Conservation (phyloP, 179 eudicot species). For the Beta macrorhiza region DNA sequence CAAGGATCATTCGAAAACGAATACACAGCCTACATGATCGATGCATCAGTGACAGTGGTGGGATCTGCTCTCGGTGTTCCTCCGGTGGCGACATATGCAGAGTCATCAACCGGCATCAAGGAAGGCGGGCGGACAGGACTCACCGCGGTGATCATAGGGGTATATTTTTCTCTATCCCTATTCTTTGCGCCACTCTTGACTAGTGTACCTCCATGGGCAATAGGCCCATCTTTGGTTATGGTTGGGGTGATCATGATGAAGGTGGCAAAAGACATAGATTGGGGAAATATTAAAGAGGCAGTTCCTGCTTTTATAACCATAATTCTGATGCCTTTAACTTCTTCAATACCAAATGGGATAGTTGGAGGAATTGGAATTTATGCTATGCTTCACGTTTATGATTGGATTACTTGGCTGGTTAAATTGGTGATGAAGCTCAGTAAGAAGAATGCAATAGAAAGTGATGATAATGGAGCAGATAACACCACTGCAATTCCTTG, state of each 20-base stretch:
- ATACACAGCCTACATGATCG: conserved; percentile 66
- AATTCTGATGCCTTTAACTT: conserved; percentile 64
- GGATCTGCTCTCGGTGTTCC: conserved; percentile 60
- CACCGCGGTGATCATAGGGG: conserved; percentile 52
- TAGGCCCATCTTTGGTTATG: conserved; percentile 68
- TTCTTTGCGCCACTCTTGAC: conserved; percentile 56
- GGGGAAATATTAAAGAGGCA: conserved; percentile 56
- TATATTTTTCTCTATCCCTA: conserved; percentile 48
- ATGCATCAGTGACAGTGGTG: conserved; percentile 49
- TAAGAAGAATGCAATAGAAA: neutral
- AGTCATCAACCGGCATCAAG: conserved; percentile 57
- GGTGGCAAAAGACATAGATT: conserved; percentile 61
- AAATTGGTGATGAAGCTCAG: neutral
- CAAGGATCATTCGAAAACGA: conserved; percentile 55
- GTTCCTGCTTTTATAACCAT: conserved; percentile 66
- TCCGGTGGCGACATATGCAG: conserved; percentile 47
- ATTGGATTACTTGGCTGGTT: conserved; percentile 10
- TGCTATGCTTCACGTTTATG: conserved; percentile 27
- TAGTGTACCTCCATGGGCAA: conserved; percentile 80
- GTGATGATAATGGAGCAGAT: neutral
- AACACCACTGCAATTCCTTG: neutral
- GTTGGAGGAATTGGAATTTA: conserved; percentile 61
- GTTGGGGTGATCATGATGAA: conserved; percentile 74
- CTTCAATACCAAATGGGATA: conserved; percentile 67
- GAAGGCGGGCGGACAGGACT: conserved; percentile 75